phyloP scores from a whole-genome alignment of 2,329 filamentous ascomycete genomes.

The Massarina eburnea region DNA sequence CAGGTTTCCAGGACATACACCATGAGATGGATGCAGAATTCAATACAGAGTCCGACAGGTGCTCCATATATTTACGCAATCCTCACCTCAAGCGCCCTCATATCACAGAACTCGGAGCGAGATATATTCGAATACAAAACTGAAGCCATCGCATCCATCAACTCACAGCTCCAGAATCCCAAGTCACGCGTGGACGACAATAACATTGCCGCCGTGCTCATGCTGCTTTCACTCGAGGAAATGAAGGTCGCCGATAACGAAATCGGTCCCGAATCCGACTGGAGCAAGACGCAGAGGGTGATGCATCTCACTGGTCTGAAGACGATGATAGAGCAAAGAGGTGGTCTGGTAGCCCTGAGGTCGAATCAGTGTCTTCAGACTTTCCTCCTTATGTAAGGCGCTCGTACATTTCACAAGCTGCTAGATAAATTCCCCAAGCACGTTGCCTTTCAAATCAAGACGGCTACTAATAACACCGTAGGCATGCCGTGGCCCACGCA shows the following conservation, averaged over 20 bases:
- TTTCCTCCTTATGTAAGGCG: conserved; percentile 36
- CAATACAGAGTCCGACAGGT: conserved; percentile 24
- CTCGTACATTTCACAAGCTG: not conserved
- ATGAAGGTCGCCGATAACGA: conserved; percentile 24
- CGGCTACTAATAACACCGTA: conserved; percentile 14
- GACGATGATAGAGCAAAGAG: conserved; percentile 38
- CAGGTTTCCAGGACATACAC: conserved; percentile 19
- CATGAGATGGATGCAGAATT: conserved; percentile 27
- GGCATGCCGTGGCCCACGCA: conserved; percentile 36
- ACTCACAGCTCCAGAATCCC: conserved; percentile 26
- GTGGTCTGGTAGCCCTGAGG: conserved; percentile 28
- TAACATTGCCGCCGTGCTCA: conserved; percentile 37
- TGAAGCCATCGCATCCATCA: conserved; percentile 30
- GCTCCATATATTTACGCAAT: conserved; percentile 34
- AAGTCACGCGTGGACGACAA: conserved; percentile 26
- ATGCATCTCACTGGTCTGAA: conserved; percentile 34
- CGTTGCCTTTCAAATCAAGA: too few relatives aligned
- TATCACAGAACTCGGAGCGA: conserved; percentile 18
- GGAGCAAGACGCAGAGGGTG: conserved; percentile 20
- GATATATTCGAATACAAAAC: conserved; percentile 23
- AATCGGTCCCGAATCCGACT: conserved; percentile 17
- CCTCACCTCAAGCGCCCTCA: conserved; percentile 27
- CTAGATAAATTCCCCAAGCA: too few relatives aligned
- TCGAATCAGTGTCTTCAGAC: conserved; percentile 34
- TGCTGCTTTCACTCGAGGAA: conserved; percentile 36